phyloP scores from a whole-genome alignment of 495 filamentous ascomycete genomes.

The Penicillium cataractarum region DNA sequence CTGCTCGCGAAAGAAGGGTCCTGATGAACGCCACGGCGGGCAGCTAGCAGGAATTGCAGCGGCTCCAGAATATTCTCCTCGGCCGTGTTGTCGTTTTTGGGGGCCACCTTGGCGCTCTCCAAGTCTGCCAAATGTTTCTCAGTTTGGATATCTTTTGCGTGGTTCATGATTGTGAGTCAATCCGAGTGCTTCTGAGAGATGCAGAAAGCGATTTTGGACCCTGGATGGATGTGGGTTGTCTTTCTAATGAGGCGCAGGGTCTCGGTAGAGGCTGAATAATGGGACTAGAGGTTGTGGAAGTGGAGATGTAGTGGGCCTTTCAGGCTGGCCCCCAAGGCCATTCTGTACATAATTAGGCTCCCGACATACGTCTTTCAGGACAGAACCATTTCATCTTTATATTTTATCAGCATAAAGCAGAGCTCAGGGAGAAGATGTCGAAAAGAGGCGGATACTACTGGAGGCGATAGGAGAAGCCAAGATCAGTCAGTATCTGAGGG shows the following conservation, averaged over 20 bases:
- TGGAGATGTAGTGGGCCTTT: not conserved
- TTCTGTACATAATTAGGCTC: not conserved
- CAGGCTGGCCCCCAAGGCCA: not conserved
- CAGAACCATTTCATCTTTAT: no score
- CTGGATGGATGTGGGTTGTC: not conserved
- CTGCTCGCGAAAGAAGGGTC: not conserved
- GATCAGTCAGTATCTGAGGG: no score
- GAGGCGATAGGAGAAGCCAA: no score
- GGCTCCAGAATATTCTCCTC: not conserved
- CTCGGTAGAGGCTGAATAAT: not conserved
- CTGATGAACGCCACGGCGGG: not conserved
- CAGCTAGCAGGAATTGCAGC: not conserved
- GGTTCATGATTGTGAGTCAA: not conserved
- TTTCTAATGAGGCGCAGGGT: not conserved
- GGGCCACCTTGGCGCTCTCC: not conserved
- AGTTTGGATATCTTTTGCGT: not conserved
- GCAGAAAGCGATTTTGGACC: not conserved
- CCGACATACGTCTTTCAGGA: not conserved
- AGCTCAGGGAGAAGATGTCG: no score
- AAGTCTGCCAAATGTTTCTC: not conserved
- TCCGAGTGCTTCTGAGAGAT: not conserved
- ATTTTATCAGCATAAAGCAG: no score
- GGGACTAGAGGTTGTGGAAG: not conserved
- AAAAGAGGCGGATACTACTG: no score
- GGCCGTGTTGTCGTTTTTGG: not conserved